Evolutionary conservation across 306 rosid species (phyloP), one percentile per base, ranked within the genome.

Genomic region (Myrica gale): DNA sequence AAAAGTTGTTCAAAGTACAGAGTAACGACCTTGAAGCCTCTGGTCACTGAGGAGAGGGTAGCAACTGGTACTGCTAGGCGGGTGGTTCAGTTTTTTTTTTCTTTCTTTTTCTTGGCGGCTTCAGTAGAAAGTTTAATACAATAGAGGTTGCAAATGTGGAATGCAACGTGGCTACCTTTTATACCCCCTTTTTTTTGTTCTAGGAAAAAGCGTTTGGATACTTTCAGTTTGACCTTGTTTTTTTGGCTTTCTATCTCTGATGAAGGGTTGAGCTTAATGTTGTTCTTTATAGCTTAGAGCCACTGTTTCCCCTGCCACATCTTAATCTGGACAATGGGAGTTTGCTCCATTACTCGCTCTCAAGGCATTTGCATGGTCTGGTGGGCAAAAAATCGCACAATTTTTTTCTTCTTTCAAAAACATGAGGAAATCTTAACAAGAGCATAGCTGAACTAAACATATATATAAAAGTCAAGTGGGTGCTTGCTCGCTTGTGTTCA

Each of bases 121-220:
- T 32, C 37, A 26, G 32, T 26, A 0, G 32, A 0, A 15, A 12
- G 51, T 66, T 57, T 51, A 37, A 54, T n/a, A 45, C 48, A 15
- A 7, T 15, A 23, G 69, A 43, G 68, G 68, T 69, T 53, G 67
- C 37, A 42, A 44, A 23, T 56, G 39, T 42, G 71, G 52, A 55
- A 53, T 81, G 83, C 60, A 44, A 48, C 3, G 20, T 67, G 44
- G 54, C 3, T 45, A 46, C 37, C 21, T 69, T 78, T 67, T 67
- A 10, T 48, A 15, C 76, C n/a, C n/a, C n/a, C 39, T 61, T 74
- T 78, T 61, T 52, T 78, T 69, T 82, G 68, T 56, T 39, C 41
- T 46, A 50, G 44, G 57, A 68, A 69, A 44, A 69, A 44, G 39
- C 71, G 50, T 78, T 41, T 55, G 73, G 74, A 39, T 63, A 46